Base-by-base conservation (phyloP, 2,329 filamentous ascomycete species). In the Pyrenophora graminea region DNA sequence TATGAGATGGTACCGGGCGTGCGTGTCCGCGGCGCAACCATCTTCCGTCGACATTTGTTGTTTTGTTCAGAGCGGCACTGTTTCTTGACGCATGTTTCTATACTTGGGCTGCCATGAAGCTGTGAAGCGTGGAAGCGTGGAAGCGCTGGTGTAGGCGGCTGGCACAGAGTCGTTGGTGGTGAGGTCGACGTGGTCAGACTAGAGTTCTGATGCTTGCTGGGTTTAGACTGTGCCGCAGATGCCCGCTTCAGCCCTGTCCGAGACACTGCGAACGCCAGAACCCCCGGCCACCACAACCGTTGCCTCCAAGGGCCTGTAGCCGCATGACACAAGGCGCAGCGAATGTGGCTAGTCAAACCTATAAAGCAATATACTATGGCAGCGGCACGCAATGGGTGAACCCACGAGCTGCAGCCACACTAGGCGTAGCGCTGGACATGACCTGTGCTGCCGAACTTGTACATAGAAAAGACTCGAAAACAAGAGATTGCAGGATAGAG, bases 191-290 rank as follows among this genome's bases (percentile, higher is more conserved):
- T 58, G 45, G 62, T 59, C 45, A 39, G 61, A 57, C 55, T 55
- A 61, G 55, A 53, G 62, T 64, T 66, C 63, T 66, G 63, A 64
- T 64, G 63, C 63, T 56, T 47, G 56, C 58, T 60, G 50, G 61
- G 63, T 66, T 66, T 66, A 62, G 53, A 43, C 30, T 56, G 55
- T 62, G 63, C 62, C 60, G 63, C 63, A 66, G 61, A 63, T 57
- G 56, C 53, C 64, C 63, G 63, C 63, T 65, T 64, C 48, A 58
- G 21, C 60, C 58, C 52, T 53, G 51, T 58, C 53, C 58, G 62
- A 67, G 58, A 65, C 63, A 53, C 37, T 45, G 39, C 39, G 48
- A 62, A 59, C 58, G 46, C 56, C 61, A 64, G 58, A 61, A 57
- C 49, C 60, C 55, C 55, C 45, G 52, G 64, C 49, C 53, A 50